These are phyloP conservation scores for Dactylellina leptospora DNA, from an alignment of 2,329 filamentous ascomycete genomes.

Conservation along the genomic window DNA sequence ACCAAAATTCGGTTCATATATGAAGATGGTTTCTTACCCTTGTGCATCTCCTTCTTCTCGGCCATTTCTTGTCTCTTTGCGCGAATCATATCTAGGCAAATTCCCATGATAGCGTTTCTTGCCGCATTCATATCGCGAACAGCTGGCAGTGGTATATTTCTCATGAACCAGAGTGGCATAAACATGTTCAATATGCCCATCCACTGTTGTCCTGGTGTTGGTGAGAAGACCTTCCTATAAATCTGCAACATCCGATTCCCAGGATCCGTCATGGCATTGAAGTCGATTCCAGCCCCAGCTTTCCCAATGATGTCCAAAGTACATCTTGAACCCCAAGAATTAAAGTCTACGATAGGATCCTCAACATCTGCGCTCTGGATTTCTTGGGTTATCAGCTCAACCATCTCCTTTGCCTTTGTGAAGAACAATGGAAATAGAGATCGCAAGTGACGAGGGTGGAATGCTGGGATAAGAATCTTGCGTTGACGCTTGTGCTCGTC, in stretches of 20 bases:
- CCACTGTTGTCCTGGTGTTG: conserved; percentile 59
- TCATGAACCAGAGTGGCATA: conserved; percentile 71
- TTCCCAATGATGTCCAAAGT: conserved; percentile 80
- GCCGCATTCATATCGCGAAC: conserved; percentile 73
- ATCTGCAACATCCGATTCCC: conserved; percentile 68
- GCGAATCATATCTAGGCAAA: conserved; percentile 74
- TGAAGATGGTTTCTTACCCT: conserved; percentile 56
- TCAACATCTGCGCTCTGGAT: conserved; percentile 60
- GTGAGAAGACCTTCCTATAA: conserved; percentile 68
- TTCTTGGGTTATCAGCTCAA: conserved; percentile 68
- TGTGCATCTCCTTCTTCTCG: conserved; percentile 59
- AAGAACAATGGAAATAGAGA: conserved; percentile 88
- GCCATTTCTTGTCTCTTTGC: conserved; percentile 71
- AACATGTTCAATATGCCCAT: conserved; percentile 68
- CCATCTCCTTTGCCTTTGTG: conserved; percentile 75
- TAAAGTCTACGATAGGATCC: conserved; percentile 66
- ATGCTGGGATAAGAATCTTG: conserved; percentile 81
- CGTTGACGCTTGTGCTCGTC: conserved; percentile 83
- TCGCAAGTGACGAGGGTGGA: conserved; percentile 79
- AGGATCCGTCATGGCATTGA: conserved; percentile 68
- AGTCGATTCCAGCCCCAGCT: conserved; percentile 76
- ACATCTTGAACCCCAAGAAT: conserved; percentile 71
- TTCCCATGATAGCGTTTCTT: conserved; percentile 69
- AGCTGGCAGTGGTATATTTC: conserved; percentile 72
- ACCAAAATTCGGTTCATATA: not conserved